These are phyloP conservation scores for Verticillium klebahnii DNA, from an alignment of 2,329 filamentous ascomycete genomes.

Conservation along the genomic window DNA sequence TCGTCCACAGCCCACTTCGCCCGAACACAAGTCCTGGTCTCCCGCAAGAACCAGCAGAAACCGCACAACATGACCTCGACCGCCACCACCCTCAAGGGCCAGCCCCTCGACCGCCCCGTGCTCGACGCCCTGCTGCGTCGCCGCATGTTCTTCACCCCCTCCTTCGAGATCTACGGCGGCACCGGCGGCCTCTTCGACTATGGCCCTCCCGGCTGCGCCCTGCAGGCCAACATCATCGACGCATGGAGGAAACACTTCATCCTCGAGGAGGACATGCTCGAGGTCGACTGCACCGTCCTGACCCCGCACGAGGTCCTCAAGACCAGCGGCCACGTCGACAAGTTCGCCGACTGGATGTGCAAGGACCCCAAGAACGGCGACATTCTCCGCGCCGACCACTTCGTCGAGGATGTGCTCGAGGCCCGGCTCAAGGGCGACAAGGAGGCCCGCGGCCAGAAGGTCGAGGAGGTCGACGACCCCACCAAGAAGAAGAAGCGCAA, in stretches of 20 bases:
- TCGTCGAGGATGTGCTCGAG: slow-evolving; percentile 93
- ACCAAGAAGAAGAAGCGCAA: slow-evolving; percentile 87
- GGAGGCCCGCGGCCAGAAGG: slow-evolving; percentile 79
- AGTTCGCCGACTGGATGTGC: slow-evolving; percentile 99
- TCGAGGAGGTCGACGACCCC: slow-evolving; percentile 63
- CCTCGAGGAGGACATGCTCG: slow-evolving; percentile 89
- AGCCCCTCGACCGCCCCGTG: slow-evolving; percentile 76
- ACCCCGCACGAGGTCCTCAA: slow-evolving; percentile 93
- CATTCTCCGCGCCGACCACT: slow-evolving; percentile 91
- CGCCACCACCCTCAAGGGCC: slow-evolving; percentile 77
- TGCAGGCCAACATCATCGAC: slow-evolving; percentile 85
- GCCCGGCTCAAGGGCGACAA: slow-evolving; percentile 83
- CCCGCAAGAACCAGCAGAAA: slow-evolving; percentile 8
- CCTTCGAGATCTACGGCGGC: slow-evolving; percentile 93
- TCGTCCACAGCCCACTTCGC: slow-evolving; percentile 7
- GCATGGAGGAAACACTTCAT: slow-evolving; percentile 92
- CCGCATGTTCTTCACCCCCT: slow-evolving; percentile 89
- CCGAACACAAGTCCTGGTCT: slow-evolving; percentile 7
- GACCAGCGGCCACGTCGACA: slow-evolving; percentile 94
- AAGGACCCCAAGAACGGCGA: slow-evolving; percentile 97
- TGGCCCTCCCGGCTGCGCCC: slow-evolving; percentile 79
- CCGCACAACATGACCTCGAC: slow-evolving; percentile 39
- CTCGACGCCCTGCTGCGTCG: slow-evolving; percentile 85
- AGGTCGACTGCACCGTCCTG: slow-evolving; percentile 89
- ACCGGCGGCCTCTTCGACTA: slow-evolving; percentile 90